Evolutionary conservation across 1,284 basidiomycete species (phyloP), one percentile per base, ranked within the genome.

Genomic region (Nidula niveotomentosa): DNA sequence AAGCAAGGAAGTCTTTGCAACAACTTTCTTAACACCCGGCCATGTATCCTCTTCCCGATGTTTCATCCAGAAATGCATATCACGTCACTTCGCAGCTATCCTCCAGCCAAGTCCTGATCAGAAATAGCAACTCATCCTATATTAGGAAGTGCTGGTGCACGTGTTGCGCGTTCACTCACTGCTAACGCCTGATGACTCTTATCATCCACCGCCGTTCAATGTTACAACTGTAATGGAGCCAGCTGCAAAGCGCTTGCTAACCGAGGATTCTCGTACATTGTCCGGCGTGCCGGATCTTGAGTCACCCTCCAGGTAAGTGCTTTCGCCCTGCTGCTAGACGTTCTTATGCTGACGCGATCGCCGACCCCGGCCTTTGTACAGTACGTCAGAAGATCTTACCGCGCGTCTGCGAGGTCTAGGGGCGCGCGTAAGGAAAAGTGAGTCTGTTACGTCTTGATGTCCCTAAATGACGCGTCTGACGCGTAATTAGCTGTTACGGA

Each of bases 361-460:
- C 39, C 51, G n/a, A 47, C 15, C 44, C 46, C 18, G 8, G 61
- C 58, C 23, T 23, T 23, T 23, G 23, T 23, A 23, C 49, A 75
- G 74, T 34, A 67, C 72, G 3, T 65, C 73, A 36, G 68, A 72
- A 54, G 80, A 83, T 54, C 67, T 82, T 34, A 65, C 72, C 48
- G 67, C 71, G 15, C 71, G 69, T 53, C 70, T 84, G 35, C 76
- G 76, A 48, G 78, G 71, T 58, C 60, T 81, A 23, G 81, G 76
- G 33, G 68, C 77, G 53, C 77, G 80, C 48, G 73, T 79, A 37
- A 70, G 82, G 58, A 79, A 79, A 64, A 76, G 82, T 82, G 66
- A 55, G 74, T 63, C 18, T 46, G 18, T 6, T 23, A 23, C 6
- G n/a, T 46, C 18, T 23, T 6, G n/a, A 10, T n/a, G 15, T n/a